Conservation (phyloP, 2,329 filamentous ascomycete species). For the Nemania bipapillata region DNA sequence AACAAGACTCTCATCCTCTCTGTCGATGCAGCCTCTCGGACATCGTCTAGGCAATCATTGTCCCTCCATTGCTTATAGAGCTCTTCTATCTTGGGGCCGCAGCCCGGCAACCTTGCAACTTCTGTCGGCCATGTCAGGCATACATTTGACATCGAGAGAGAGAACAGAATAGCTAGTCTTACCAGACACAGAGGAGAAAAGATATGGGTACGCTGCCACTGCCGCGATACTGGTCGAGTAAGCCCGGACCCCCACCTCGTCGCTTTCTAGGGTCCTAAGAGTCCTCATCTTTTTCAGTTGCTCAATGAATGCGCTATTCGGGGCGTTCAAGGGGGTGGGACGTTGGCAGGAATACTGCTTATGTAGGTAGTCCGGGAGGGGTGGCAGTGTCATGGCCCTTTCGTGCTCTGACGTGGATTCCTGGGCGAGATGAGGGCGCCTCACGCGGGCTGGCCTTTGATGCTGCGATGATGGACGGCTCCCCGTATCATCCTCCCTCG, state of each 20-base stretch:
- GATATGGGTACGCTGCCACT: slow-evolving; percentile 79
- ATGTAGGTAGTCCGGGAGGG: slow-evolving; percentile 73
- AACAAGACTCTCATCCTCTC: slow-evolving; percentile 71
- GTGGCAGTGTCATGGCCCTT: slow-evolving; percentile 64
- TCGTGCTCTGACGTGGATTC: slow-evolving; percentile 85
- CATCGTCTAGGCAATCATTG: slow-evolving; percentile 70
- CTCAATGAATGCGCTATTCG: slow-evolving; percentile 79
- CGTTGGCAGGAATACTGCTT: slow-evolving; percentile 83
- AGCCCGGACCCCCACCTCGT: slow-evolving; percentile 82
- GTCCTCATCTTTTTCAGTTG: slow-evolving; percentile 79
- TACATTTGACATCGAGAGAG: slow-evolving; percentile 49
- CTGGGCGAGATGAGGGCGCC: slow-evolving; percentile 62
- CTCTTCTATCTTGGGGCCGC: slow-evolving; percentile 79
- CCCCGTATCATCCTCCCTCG: slow-evolving; percentile 39
- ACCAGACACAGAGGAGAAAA: slow-evolving; percentile 57
- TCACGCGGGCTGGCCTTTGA: slow-evolving; percentile 51
- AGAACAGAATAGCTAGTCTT: slow-evolving; percentile 48
- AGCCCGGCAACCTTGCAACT: slow-evolving; percentile 75
- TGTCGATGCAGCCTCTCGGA: slow-evolving; percentile 71
- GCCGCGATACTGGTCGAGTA: slow-evolving; percentile 89
- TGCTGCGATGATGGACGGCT: slow-evolving; percentile 40
- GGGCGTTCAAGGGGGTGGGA: slow-evolving; percentile 73
- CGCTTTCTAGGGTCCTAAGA: slow-evolving; percentile 74
- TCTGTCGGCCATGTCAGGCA: slow-evolving; percentile 52
- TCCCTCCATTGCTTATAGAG: slow-evolving; percentile 79